Evolutionary conservation across 2,329 filamentous ascomycete genomes (phyloP).

Genomic region (Colletotrichum sp.): DNA sequence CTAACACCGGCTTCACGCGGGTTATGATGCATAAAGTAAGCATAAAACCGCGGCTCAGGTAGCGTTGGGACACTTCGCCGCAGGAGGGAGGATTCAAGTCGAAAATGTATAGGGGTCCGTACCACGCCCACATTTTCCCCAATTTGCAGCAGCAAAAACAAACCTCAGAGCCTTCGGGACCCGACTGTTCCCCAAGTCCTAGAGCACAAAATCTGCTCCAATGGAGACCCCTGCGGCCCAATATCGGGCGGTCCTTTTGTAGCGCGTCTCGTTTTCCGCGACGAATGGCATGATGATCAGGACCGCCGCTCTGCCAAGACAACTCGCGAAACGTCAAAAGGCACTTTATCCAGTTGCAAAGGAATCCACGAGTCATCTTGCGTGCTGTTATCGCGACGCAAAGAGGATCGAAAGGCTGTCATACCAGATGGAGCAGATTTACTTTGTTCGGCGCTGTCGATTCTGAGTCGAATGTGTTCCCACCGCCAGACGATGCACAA

Average conservation of each 20-base stretch:
- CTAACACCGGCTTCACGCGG: not conserved
- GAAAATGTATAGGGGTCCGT: not conserved
- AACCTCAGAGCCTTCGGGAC: not conserved
- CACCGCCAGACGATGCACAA: not conserved
- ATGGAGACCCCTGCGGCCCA: not conserved
- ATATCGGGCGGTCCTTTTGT: constrained; percentile 9
- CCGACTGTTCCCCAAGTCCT: not conserved
- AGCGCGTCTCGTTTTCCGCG: not conserved
- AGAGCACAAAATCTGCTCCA: not conserved
- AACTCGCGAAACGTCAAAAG: not conserved
- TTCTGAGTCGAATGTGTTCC: not conserved
- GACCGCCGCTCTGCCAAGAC: not conserved
- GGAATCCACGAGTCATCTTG: not conserved
- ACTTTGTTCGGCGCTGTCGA: not conserved
- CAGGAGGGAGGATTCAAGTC: not conserved
- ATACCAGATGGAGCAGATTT: no score
- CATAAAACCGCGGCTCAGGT: not conserved
- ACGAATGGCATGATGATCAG: constrained; percentile 9
- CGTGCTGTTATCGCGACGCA: not conserved
- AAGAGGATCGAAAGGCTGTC: not conserved
- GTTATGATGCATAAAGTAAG: not conserved
- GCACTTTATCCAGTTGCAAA: not conserved
- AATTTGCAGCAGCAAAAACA: not conserved
- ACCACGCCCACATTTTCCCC: not conserved
- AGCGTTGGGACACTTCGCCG: not conserved